Base-by-base conservation (phyloP, 257 asterid genomes). In the Rhazya stricta region DNA sequence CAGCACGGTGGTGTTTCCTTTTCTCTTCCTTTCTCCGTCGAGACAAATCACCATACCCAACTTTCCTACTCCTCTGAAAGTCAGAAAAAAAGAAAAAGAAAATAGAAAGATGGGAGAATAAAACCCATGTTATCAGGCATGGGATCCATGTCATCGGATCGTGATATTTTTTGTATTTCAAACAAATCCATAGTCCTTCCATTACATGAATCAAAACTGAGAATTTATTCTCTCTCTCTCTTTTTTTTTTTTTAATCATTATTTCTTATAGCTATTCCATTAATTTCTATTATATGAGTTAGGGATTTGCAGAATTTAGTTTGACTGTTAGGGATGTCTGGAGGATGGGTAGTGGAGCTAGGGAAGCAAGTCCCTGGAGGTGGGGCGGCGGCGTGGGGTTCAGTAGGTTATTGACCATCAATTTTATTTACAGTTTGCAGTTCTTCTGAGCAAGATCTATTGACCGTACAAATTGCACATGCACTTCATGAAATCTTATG, bases 81-180 rank as follows among this genome's bases (percentile, higher is more conserved):
- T 45, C 32, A 29, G 30, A 50, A 72, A 34, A 54, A 10, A 54
- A 71, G 4, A 1, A 29, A 3, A 21, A 19, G 11, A 25, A 12
- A 42, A 41, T 11, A 6, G 16, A 41, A 4, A 21, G 9, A 3
- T 43, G 48, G 13, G 18, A 1, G 34, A 25, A 11, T 1, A 16
- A 43, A 29, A 12, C n/a, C 67, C 67, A 30, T 61, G 67, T 61
- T 15, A 29, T 36, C 50, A 12, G 6, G 45, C 23, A 79, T 60
- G 79, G 62, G 83, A 77, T 81, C 76, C 82, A 79, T 61, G 72
- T 74, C 70, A 79, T 73, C 77, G 45, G 42, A 69, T 67, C 63
- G 25, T 67, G 79, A 65, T 19, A 19, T 53, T 70, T 53, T 70
- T 48, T 25, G 43, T 18, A 36, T 65, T 60, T 74, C 65, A 45